Evolutionary conservation across 805 yeast genomes (phyloP).

Genomic region (Komagataella pastoris): DNA sequence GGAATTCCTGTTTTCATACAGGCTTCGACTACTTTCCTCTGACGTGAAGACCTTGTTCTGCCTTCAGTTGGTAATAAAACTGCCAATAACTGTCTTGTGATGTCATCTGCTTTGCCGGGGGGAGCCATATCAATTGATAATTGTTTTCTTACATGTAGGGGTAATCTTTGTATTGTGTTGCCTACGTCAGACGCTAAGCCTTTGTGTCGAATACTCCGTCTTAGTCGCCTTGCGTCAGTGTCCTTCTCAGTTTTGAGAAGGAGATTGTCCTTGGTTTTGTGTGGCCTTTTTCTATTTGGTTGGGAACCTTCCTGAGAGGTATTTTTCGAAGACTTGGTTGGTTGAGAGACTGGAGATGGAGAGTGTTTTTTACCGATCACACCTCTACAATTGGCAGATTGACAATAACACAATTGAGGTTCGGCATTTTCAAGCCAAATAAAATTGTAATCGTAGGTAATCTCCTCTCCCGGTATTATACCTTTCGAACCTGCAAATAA

Average conservation of each 20-base stretch:
- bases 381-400: slow-evolving; percentile 26
- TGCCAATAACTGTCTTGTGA: background rate
- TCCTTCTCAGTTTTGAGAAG: background rate
- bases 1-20: background rate
- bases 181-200: background rate
- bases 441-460: slow-evolving; percentile 35
- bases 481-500: slow-evolving; percentile 26
- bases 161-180: background rate
- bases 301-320: background rate
- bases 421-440: slow-evolving; percentile 28
- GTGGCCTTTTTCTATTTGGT: background rate
- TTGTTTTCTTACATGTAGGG: background rate
- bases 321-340: background rate
- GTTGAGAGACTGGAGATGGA: background rate
- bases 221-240: background rate
- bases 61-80: background rate
- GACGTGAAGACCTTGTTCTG: background rate
- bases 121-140: slow-evolving; percentile 9
- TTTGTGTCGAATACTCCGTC: background rate
- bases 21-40: background rate
- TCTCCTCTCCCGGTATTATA: slow-evolving; percentile 26
- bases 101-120: slow-evolving; percentile 7
- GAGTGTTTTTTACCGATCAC: slow-evolving; percentile 16
- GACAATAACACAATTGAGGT: slow-evolving; percentile 32
- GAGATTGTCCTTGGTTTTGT: background rate